Conservation (phyloP, 208 protist genomes). For the Crithidia mellificae region DNA sequence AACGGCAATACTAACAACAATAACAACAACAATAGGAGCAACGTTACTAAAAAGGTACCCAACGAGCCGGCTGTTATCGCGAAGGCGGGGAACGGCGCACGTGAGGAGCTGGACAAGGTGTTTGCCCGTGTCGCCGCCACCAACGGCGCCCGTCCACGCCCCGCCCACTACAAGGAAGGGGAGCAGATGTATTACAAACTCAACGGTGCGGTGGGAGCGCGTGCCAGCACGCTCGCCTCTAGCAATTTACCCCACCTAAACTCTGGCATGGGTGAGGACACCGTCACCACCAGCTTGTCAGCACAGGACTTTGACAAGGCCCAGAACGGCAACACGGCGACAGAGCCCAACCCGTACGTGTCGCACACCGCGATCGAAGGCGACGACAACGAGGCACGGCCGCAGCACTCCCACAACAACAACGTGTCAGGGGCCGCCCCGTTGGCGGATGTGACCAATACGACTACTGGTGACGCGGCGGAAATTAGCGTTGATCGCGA, state of each 20-base stretch:
- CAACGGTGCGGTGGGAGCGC: slow-evolving; percentile 33
- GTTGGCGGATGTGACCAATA: too few relatives aligned
- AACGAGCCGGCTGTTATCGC: slow-evolving; percentile 33
- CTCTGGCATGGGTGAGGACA: neutral
- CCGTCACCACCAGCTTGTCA: slow-evolving; percentile 18
- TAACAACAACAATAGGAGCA: too few relatives aligned
- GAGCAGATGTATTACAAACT: slow-evolving; percentile 38
- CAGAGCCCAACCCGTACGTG: neutral
- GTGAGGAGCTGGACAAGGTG: slow-evolving; percentile 32
- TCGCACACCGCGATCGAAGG: neutral
- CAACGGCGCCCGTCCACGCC: slow-evolving; percentile 14
- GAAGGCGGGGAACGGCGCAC: slow-evolving; percentile 21
- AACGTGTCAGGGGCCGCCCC: too few relatives aligned
- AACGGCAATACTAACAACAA: slow-evolving; percentile 38
- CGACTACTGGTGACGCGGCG: neutral
- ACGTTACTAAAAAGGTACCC: too few relatives aligned
- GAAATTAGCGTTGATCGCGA: neutral
- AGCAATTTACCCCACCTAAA: neutral
- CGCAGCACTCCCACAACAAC: neutral
- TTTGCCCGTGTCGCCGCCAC: slow-evolving; percentile 31
- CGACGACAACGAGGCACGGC: neutral
- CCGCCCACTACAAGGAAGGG: slow-evolving; percentile 1
- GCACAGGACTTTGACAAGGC: slow-evolving; percentile 11
- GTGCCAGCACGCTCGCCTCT: slow-evolving; percentile 19
- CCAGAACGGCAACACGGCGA: neutral